A percentile compares a stretch with the other conserved stretches of the same genome.
phyloP scores from a whole-genome alignment of 129 eudicot genomes.

The Pittosporum tobira region DNA sequence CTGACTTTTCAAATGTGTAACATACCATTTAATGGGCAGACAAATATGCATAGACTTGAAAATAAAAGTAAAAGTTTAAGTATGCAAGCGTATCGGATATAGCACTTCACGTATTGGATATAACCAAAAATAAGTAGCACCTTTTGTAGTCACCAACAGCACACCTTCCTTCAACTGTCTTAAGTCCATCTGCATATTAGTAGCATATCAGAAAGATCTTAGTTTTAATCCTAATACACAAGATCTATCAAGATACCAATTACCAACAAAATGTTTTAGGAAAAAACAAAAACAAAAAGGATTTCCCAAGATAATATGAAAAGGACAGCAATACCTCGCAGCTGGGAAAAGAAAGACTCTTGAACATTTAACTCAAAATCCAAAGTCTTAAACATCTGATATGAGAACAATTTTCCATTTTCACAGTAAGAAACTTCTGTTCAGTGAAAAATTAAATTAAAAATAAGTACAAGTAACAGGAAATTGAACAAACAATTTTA shows the following conservation, averaged over 20 bases:
- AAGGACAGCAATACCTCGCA: conserved; percentile 40
- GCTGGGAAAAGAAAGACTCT: conserved; percentile 84
- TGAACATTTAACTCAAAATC: conserved; percentile 78
- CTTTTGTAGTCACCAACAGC: conserved; percentile 54
- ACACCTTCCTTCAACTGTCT: conserved; percentile 95
- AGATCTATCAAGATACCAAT: neutral
- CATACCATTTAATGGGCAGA: neutral
- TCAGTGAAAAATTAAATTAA: neutral
- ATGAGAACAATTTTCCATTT: conserved; percentile 3
- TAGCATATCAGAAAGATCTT: conserved; percentile 4
- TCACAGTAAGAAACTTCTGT: neutral
- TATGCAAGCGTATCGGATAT: neutral
- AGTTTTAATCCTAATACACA: conserved; percentile 13
- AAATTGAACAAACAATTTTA: conserved; percentile 7
- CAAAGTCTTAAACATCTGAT: conserved; percentile 52
- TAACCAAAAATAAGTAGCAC: conserved; percentile 25
- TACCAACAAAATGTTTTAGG: neutral
- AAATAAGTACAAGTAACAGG: neutral
- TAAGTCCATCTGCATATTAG: conserved; percentile 57
- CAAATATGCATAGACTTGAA: neutral
- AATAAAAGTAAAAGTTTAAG: neutral
- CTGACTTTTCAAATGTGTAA: neutral
- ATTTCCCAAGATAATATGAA: neutral
- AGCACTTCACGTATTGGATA: conserved; percentile 1
- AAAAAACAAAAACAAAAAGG: neutral